Evolutionary conservation across 2,329 filamentous ascomycete species (phyloP).

Genomic region (Dothideomycetes sp.): DNA sequence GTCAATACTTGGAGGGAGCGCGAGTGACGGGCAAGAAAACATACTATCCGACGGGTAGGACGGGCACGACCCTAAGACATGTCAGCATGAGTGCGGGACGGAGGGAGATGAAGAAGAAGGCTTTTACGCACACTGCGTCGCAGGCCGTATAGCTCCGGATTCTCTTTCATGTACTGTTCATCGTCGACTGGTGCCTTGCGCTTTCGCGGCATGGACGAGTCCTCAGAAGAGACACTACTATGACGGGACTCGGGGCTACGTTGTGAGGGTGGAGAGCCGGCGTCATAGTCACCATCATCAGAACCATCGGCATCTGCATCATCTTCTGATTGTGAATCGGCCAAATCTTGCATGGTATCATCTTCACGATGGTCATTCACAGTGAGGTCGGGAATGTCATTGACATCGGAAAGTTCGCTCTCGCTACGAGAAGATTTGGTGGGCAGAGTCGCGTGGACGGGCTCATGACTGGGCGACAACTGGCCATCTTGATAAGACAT

Average conservation of each 20-base stretch:
- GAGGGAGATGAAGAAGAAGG: conserved; percentile 11
- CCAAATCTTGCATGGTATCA: conserved; percentile 36
- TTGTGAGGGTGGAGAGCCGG: conserved; percentile 42
- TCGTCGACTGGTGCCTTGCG: conserved; percentile 64
- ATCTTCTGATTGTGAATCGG: conserved; percentile 38
- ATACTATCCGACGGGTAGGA: conserved; percentile 52
- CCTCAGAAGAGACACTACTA: conserved; percentile 58
- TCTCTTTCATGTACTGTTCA: conserved; percentile 77
- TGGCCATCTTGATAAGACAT: conserved; percentile 61
- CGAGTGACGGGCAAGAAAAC: conserved; percentile 22
- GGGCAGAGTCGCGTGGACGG: conserved; percentile 31
- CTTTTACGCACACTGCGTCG: conserved; percentile 68
- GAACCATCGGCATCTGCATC: conserved; percentile 43
- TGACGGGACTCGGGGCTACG: conserved; percentile 42
- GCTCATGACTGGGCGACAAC: conserved; percentile 46
- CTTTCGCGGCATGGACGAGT: conserved; percentile 61
- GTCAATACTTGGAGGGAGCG: conserved; percentile 15
- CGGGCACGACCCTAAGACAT: conserved; percentile 48
- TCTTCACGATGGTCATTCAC: conserved; percentile 28
- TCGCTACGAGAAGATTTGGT: conserved; percentile 52
- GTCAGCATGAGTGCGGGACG: conserved; percentile 24
- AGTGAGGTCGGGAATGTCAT: conserved; percentile 39
- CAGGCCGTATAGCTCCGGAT: conserved; percentile 90
- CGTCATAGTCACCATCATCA: conserved; percentile 63
- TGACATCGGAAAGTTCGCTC: conserved; percentile 67